Percentiles rank a stretch among this genome's conserved stretches.
These are phyloP conservation scores for Schizophyllum commune DNA, from an alignment of 1,284 basidiomycete genomes.

Conservation along the genomic window DNA sequence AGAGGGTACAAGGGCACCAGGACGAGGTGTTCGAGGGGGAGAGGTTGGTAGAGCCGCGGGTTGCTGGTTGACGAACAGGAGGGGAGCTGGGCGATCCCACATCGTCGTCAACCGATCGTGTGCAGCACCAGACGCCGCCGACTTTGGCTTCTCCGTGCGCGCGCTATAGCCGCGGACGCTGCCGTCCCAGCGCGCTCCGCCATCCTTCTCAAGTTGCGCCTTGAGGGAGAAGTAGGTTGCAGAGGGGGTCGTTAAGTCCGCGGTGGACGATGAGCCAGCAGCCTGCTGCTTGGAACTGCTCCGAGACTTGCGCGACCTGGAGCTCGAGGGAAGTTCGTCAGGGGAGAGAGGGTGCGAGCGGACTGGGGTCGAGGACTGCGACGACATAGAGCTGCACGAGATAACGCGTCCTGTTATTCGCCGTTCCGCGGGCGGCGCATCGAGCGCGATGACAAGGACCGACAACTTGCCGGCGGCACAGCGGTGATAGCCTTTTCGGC, in stretches of 20 bases:
- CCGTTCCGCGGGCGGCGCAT: background rate
- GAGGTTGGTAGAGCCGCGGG: slow-evolving; percentile 24
- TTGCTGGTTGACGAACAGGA: slow-evolving; percentile 46
- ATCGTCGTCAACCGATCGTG: slow-evolving; percentile 26
- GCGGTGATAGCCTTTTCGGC: background rate
- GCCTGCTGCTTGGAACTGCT: background rate
- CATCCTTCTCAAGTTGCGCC: slow-evolving; percentile 43
- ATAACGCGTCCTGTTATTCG: background rate
- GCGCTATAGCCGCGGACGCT: slow-evolving; percentile 50
- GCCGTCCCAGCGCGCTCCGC: slow-evolving; percentile 44
- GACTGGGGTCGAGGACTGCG: slow-evolving; percentile 36
- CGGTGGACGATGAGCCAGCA: slow-evolving; percentile 14
- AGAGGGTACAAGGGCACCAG: slow-evolving; percentile 23
- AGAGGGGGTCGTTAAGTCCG: slow-evolving; percentile 18
- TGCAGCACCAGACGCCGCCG: slow-evolving; percentile 15
- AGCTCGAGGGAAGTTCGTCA: slow-evolving; percentile 41
- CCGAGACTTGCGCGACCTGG: slow-evolving; percentile 24
- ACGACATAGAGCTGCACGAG: slow-evolving; percentile 3
- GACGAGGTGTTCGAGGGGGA: slow-evolving; percentile 13
- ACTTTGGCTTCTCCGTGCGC: slow-evolving; percentile 24
- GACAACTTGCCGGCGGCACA: background rate
- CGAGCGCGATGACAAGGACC: background rate
- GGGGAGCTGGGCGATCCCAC: slow-evolving; percentile 27
- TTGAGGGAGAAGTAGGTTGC: slow-evolving; percentile 54
- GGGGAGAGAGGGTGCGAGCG: slow-evolving; percentile 59